Base-by-base conservation (phyloP, 2,329 filamentous ascomycete genomes). In the Cytospora piceicola region DNA sequence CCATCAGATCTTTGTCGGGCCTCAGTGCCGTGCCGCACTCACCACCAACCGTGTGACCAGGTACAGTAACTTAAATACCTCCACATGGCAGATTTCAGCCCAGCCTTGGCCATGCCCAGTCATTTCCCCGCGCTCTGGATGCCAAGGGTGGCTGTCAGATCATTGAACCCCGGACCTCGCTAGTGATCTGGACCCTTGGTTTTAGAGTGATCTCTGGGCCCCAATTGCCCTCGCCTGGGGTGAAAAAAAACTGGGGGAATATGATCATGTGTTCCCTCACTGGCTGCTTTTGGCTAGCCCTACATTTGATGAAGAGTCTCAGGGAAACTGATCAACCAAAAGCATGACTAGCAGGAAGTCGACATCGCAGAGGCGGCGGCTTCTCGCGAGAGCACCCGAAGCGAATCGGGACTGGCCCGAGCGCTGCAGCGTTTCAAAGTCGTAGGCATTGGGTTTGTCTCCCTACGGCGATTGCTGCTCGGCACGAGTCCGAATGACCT, bases 171-270 rank as follows among this genome's bases (percentile, higher is more conserved):
- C 52, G 34, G 52, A 12, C 14, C 34, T 64, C 61, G 61, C 61
- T 58, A 58, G 32, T 39, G 52, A 67, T 42, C 58, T 62, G 62
- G 65, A 59, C 49, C 58, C 65, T 51, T 59, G 51, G 46, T 30
- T 20, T 32, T 29, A 24, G 39, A 56, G 51, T 58, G 24, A 56
- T 39, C 32, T 54, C 63, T 58, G 49, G 58, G 55, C 42, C 51
- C 49, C 34, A 51, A 62, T 20, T 49, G 42, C 42, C 54, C 42
- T 34, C 30, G 36, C 42, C 65, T 51, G 62, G 62, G 65, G 65
- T 65, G 55, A 49, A 53, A 58, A 49, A 53, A 55, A 30, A 57
- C 52, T 24, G 53, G 62, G 65, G 61, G 20, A 36, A 8, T 39
- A 12, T 27, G 54, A 57, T 65, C 65, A 67, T 65, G 65, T 61